Conservation (phyloP, 2,329 filamentous ascomycete genomes). For the Xylaria sp. region DNA sequence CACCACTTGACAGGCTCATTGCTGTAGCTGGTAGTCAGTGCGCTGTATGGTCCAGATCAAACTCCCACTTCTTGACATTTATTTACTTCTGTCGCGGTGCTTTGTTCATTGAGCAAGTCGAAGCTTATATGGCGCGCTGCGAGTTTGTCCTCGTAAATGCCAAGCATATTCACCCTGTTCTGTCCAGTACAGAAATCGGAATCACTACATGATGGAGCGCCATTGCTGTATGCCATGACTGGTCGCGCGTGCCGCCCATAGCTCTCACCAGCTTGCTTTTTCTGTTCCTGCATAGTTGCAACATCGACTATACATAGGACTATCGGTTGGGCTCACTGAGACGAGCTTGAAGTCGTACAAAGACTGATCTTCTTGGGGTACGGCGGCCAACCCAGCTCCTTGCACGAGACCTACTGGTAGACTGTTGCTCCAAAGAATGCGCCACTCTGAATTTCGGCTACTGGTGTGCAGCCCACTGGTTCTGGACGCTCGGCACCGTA, state of each 20-base stretch:
- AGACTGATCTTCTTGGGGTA: constrained; percentile 16
- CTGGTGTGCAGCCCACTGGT: background rate
- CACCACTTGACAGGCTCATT: background rate
- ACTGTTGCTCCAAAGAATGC: background rate
- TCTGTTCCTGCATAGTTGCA: constrained; percentile 27
- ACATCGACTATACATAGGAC: constrained; percentile 6
- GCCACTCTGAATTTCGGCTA: constrained; percentile 3
- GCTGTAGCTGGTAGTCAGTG: too few species aligned
- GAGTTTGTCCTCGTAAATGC: background rate
- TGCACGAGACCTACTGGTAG: constrained; percentile 5
- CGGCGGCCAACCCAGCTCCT: background rate
- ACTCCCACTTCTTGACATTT: background rate
- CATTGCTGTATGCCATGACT: constrained; percentile 3
- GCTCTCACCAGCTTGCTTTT: background rate
- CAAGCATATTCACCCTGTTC: background rate
- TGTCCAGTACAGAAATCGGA: constrained; percentile 5
- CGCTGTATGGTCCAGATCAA: background rate
- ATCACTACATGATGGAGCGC: background rate
- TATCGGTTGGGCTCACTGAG: background rate
- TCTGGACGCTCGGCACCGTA: background rate
- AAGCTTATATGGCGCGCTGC: too few species aligned
- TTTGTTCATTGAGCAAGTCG: background rate
- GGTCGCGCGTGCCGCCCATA: background rate
- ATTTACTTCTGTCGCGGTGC: background rate
- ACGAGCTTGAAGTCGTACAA: constrained; percentile 12